Base-by-base conservation (phyloP, 1,284 basidiomycete genomes). In the Porogramme epimiltina region DNA sequence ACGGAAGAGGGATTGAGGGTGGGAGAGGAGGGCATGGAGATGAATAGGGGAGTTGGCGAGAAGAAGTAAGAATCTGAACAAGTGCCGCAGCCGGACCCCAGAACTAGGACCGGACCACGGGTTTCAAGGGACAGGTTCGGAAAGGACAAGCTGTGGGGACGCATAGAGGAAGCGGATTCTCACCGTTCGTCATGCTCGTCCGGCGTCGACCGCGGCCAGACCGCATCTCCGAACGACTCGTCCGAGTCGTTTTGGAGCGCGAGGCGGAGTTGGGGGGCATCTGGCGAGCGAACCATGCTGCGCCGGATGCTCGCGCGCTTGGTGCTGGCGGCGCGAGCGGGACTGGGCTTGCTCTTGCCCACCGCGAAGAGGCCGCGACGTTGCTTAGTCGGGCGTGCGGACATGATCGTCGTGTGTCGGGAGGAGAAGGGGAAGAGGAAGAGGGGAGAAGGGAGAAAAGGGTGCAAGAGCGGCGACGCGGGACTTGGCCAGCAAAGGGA, bases 351-450 rank as follows among this genome's bases (percentile, higher is more conserved):
- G 52, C 43, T 46, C 47, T 25, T 49, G 31, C 55, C 55, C 5
- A 57, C 55, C 40, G 22, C 48, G 52, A 57, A 57, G 46, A 52
- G 47, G 28, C 18, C 36, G 37, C 47, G 47, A 38, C 53, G 53
- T 18, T 47, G 25, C 26, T 52, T 52, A 6, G 43, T 20, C 36
- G 31, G 22, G 43, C 25, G 45, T 4, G 42, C 16, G 31, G 39
- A 40, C 33, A 39, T 42, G 23, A 25, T 24, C 11, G 36, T 41
- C 19, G 19, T 11, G 13, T 16, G 50, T 5, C 13, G 33, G 25
- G 44, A 36, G 10, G 25, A n/a, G 49, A 45, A 34, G 20, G 36
- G 6, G 13, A n/a, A 4, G n/a, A 24, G 24, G 41, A 33, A 37
- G 28, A 24, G 34, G 11, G 33, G 47, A 25, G 31, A 24, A 36